These are phyloP conservation scores for Omphalea diandra DNA, from an alignment of 441 rosid genomes.

Conservation along the genomic window DNA sequence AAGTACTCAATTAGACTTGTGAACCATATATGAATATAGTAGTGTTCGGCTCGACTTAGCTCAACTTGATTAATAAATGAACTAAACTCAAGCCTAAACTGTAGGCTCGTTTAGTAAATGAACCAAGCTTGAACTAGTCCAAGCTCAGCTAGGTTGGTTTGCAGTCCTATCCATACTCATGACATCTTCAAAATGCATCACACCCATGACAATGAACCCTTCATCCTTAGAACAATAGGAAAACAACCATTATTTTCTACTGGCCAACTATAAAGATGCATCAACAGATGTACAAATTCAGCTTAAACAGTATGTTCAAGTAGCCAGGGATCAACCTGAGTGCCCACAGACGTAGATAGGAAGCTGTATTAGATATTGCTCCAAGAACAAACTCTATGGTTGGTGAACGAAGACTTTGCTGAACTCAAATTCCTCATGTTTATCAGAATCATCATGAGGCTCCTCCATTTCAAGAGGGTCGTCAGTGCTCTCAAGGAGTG, in stretches of 20 bases:
- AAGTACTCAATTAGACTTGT: too few relatives aligned
- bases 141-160: too few relatives aligned
- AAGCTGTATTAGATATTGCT: constrained; percentile 96
- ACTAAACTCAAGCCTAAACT: too few relatives aligned
- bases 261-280: neutral
- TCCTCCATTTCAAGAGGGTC: constrained; percentile 60
- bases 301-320: constrained; percentile 14
- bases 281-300: neutral
- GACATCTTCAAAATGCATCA: neutral
- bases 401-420: constrained; percentile 92
- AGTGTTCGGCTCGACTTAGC: too few relatives aligned
- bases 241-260: neutral
- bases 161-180: too few relatives aligned
- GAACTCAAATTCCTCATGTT: constrained; percentile 86
- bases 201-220: neutral
- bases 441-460: constrained; percentile 46
- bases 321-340: constrained; percentile 57
- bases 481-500: constrained; percentile 48
- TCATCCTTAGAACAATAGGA: neutral
- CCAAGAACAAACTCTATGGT: constrained; percentile 95
- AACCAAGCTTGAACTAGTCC: too few relatives aligned
- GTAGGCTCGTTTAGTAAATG: too few relatives aligned
- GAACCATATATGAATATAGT: too few relatives aligned
- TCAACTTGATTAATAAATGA: too few relatives aligned
- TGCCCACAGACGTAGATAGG: constrained; percentile 56